Conservation (phyloP, 768 basidiomycete species). For the Boletus patriciae region DNA sequence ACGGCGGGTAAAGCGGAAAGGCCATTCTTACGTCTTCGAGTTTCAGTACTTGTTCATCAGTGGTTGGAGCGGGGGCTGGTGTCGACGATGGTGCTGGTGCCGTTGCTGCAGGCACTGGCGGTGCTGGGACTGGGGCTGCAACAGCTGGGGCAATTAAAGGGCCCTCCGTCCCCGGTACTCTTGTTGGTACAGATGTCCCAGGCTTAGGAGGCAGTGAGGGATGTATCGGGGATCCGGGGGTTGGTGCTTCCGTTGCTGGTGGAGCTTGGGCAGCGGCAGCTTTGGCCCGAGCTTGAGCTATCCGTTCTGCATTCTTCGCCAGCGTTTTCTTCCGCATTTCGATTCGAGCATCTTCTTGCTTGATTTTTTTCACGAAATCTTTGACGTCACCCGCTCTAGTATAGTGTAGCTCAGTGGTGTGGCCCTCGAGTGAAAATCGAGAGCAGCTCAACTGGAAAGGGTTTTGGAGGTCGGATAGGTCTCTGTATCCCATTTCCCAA, state of each 20-base stretch:
- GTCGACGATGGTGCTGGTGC: slow-evolving; percentile 18
- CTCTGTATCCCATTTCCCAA: slow-evolving; percentile 80
- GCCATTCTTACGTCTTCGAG: slow-evolving; percentile 56
- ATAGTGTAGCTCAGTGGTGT: slow-evolving; percentile 4
- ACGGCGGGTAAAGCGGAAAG: background rate
- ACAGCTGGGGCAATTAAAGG: slow-evolving; percentile 22
- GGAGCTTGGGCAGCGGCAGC: slow-evolving; percentile 29
- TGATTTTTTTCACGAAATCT: slow-evolving; percentile 70
- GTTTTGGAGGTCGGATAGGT: slow-evolving; percentile 58
- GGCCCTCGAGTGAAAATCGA: background rate
- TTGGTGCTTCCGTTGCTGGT: slow-evolving; percentile 21
- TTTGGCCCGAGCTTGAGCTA: slow-evolving; percentile 45
- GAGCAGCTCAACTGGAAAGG: slow-evolving; percentile 60
- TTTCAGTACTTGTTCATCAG: slow-evolving; percentile 53
- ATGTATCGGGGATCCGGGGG: slow-evolving; percentile 49
- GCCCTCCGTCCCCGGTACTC: slow-evolving; percentile 34
- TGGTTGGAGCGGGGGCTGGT: slow-evolving; percentile 30
- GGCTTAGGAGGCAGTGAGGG: slow-evolving; percentile 76
- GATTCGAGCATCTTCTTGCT: slow-evolving; percentile 64
- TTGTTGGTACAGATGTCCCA: slow-evolving; percentile 39
- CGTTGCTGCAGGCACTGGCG: slow-evolving; percentile 13
- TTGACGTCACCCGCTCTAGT: slow-evolving; percentile 69
- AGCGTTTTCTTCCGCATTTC: slow-evolving; percentile 47
- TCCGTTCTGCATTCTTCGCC: slow-evolving; percentile 37
- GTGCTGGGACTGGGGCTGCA: slow-evolving; percentile 9